Evolutionary conservation across 108 stramenopile genomes (phyloP), one percentile per base, ranked within the genome.

Genomic region (Cylindrotheca closterium): DNA sequence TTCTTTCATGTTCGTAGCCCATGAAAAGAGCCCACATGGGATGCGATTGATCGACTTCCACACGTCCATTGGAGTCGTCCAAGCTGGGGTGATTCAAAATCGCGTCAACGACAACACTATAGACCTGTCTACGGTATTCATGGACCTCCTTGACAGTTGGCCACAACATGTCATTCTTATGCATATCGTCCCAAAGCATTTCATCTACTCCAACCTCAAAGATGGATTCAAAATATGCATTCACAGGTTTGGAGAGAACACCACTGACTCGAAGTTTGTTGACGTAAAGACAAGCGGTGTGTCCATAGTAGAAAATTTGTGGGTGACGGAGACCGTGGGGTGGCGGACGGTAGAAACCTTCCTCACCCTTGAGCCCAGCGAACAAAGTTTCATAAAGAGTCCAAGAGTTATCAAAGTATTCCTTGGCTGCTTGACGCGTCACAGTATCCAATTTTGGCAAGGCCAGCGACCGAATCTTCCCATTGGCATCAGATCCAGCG

Each of bases 201-300:
- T 98, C 97, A 62, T 98, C 97, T 0, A 96, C 96, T 21, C 97
- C 97, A 4, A 93, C 89, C 61, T 96, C 97, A 55, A 96, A 95
- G 54, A 98, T 84, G 58, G 78, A 79, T 79, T 98, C 95, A 69
- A 94, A 89, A 69, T 94, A 86, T 19, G 84, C 68, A 68, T 89
- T 81, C 51, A 89, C 84, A 19, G 84, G 86, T 51, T 89, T 80
- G 25, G 51, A 23, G 26, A 96, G 34, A 1, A 96, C 82, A 12
- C 95, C 94, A 19, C 91, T 81, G 7, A 96, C 86, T 29, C 89
- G 80, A 1, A 98, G 73, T 61, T 98, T 98, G 81, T 98, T 98
- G 51, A 95, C 71, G 73, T 95, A 96, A 22, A 96, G 68, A 50
- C 86, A 88, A 17, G 92, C 90, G 0, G 97, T 84, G 55, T 97